phyloP scores from a whole-genome alignment of 352 stramenopile genomes.

The Phytopythium montanum region DNA sequence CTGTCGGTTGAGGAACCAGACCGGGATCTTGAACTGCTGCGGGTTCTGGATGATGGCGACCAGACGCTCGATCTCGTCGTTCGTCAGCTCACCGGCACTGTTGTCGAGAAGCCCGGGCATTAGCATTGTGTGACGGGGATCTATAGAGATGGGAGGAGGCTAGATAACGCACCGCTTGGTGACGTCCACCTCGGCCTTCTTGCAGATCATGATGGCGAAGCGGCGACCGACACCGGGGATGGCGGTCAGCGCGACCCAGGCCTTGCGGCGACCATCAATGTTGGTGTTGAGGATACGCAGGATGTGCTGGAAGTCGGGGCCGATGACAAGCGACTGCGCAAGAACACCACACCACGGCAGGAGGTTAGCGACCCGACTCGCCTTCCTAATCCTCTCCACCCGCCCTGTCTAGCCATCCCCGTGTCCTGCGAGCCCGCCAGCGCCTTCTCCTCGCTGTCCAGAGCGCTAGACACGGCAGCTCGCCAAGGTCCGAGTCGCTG shows the following conservation, averaged over 20 bases:
- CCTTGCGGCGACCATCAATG: conserved; percentile 98
- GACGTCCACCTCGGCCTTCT: conserved; percentile 99
- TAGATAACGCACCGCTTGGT: conserved; percentile 87
- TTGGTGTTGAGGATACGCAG: conserved; percentile 99
- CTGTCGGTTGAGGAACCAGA: conserved; percentile 99
- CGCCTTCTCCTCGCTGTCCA: too few species aligned
- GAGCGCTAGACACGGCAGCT: too few species aligned
- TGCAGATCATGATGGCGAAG: conserved; percentile 96
- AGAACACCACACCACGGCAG: background rate
- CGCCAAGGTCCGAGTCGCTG: too few species aligned
- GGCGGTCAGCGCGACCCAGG: conserved; percentile 80
- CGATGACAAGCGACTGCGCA: conserved; percentile 85
- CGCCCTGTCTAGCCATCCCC: too few species aligned
- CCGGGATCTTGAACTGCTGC: conserved; percentile 99
- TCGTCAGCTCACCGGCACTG: conserved; percentile 96
- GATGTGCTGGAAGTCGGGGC: conserved; percentile 99
- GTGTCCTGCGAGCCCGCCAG: too few species aligned
- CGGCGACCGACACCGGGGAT: conserved; percentile 85
- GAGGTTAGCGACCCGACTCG: background rate
- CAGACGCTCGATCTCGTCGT: conserved; percentile 99
- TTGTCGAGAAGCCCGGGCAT: background rate
- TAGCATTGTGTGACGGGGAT: background rate
- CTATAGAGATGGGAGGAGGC: background rate
- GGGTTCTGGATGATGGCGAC: conserved; percentile 99
- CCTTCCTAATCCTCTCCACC: background rate